These are phyloP conservation scores for Ceratobasidium sp. DNA, from an alignment of 1,284 basidiomycete genomes.

Conservation along the genomic window DNA sequence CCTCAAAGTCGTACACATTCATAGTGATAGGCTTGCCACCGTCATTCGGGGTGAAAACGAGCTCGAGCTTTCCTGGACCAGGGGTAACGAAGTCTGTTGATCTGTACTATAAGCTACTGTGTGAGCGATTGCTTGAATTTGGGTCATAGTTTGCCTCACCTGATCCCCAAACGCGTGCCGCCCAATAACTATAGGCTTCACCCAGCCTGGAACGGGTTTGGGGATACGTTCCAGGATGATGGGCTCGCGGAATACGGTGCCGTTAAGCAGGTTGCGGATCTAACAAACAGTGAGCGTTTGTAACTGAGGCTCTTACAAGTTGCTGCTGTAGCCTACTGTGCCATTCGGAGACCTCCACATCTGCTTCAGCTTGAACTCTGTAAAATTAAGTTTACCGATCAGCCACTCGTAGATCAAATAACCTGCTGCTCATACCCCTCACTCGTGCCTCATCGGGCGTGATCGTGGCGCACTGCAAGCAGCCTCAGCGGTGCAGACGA, in stretches of 20 bases:
- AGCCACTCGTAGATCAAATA: constrained; percentile 49
- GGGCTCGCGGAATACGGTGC: constrained; percentile 98
- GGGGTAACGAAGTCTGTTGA: constrained; percentile 90
- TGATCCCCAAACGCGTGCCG: constrained; percentile 98
- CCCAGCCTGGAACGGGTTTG: constrained; percentile 95
- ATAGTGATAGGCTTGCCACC: constrained; percentile 72
- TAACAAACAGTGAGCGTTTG: constrained; percentile 52
- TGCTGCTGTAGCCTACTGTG: constrained; percentile 66
- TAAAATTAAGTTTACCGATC: neutral
- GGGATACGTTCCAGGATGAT: constrained; percentile 94
- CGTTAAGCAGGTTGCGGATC: constrained; percentile 97
- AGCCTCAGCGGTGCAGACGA: neutral
- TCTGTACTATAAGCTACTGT: constrained; percentile 70
- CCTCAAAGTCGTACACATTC: constrained; percentile 92
- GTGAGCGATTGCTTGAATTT: neutral
- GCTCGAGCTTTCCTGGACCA: constrained; percentile 89
- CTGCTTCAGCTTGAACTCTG: constrained; percentile 95
- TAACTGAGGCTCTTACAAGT: neutral
- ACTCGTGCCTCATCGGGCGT: constrained; percentile 97
- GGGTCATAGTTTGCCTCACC: constrained; percentile 56
- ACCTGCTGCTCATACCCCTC: constrained; percentile 58
- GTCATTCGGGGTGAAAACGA: constrained; percentile 83
- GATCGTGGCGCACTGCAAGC: constrained; percentile 88
- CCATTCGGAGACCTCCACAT: constrained; percentile 98
- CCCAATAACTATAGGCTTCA: constrained; percentile 95